phyloP scores from a whole-genome alignment of 208 protist genomes.

The Wallacemonas sp. region DNA sequence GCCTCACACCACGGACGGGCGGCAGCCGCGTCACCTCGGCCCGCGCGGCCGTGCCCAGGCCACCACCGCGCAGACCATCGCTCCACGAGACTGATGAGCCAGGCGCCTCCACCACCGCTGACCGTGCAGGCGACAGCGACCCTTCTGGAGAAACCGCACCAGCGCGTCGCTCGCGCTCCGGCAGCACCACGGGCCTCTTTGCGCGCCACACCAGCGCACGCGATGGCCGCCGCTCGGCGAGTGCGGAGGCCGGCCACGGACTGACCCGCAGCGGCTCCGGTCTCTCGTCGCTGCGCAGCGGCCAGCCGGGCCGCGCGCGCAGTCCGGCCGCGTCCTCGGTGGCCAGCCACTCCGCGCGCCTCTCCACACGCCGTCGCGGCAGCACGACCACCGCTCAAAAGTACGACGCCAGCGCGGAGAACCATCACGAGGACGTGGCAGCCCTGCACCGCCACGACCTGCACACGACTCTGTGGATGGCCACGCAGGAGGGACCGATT shows the following conservation, averaged over 20 bases:
- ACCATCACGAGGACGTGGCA: slow-evolving; percentile 33
- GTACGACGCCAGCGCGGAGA: slow-evolving; percentile 1
- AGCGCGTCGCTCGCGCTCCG: not conserved
- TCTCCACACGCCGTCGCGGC: not conserved
- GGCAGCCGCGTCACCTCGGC: no score
- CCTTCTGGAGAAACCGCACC: not conserved
- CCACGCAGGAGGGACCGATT: slow-evolving; percentile 52
- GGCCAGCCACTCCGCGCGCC: slow-evolving; percentile 8
- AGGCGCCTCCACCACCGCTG: not conserved
- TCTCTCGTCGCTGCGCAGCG: slow-evolving; percentile 6
- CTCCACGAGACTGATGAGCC: not conserved
- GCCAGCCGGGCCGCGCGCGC: slow-evolving; percentile 1
- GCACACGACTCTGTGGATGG: slow-evolving; percentile 62
- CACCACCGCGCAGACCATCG: not conserved
- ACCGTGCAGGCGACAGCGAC: not conserved
- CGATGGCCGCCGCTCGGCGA: not conserved
- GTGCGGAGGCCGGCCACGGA: not conserved
- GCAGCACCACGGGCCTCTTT: not conserved
- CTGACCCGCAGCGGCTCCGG: slow-evolving; percentile 5
- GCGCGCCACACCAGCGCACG: not conserved
- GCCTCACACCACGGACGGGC: no score
- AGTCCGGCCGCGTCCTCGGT: not conserved
- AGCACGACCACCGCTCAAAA: slow-evolving; percentile 4
- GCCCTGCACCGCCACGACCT: slow-evolving; percentile 30
- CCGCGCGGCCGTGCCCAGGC: no score